Conservation (phyloP, 805 yeast genomes). For the Spathaspora arborariae region DNA sequence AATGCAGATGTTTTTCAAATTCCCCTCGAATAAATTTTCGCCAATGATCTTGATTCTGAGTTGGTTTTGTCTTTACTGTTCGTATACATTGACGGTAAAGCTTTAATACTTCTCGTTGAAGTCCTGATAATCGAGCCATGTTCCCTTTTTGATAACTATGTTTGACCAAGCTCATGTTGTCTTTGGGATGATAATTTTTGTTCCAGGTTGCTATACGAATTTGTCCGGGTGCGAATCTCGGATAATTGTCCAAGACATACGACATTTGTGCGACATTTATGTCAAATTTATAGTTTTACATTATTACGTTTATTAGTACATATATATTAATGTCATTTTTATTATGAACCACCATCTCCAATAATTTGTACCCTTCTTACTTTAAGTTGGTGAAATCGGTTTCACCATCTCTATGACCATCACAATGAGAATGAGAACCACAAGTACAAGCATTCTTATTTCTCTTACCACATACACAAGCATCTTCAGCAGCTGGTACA, state of each 20-base stretch:
- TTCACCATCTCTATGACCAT: constrained; percentile 52
- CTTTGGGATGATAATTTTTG: background rate
- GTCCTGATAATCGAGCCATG: constrained; percentile 41
- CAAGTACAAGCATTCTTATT: constrained; percentile 52
- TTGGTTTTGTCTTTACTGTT: constrained; percentile 43
- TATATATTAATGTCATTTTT: background rate
- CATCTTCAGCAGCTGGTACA: constrained; percentile 33
- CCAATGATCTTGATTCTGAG: constrained; percentile 42
- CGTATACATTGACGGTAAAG: constrained; percentile 50
- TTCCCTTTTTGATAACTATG: background rate
- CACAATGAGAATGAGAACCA: constrained; percentile 39
- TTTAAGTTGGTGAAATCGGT: constrained; percentile 49
- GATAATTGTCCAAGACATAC: too few relatives aligned
- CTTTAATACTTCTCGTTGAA: constrained; percentile 44
- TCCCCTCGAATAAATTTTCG: constrained; percentile 50
- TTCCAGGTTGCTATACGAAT: background rate
- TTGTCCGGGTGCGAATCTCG: background rate
- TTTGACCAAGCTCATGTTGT: background rate
- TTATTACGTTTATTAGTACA: background rate
- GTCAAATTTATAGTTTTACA: background rate
- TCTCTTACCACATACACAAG: constrained; percentile 63
- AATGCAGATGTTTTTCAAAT: constrained; percentile 51
- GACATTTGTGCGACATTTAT: background rate
- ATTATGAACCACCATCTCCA: background rate
- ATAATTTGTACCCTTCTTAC: constrained; percentile 7